Conservation (phyloP, 2,329 filamentous ascomycete species). For the Ilyonectria sp. region DNA sequence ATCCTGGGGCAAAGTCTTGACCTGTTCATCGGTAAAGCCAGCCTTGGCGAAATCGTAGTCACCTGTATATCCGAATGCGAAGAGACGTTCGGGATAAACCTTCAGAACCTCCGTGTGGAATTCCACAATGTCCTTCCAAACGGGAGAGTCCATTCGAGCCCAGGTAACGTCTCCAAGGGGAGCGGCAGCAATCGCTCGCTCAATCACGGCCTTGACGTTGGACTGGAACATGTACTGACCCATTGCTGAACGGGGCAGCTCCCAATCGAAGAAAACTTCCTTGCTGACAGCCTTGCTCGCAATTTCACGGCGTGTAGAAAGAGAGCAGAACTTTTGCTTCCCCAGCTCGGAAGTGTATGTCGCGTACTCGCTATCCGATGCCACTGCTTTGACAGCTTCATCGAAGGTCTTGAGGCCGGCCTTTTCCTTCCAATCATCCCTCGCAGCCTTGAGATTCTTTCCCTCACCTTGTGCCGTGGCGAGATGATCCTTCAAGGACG, state of each 20-base stretch:
- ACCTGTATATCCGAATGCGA: constrained; percentile 57
- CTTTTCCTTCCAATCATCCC: constrained; percentile 51
- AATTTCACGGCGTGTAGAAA: constrained; percentile 33
- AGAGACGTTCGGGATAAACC: constrained; percentile 54
- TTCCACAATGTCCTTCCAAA: constrained; percentile 54
- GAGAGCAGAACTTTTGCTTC: constrained; percentile 28
- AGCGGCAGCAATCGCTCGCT: constrained; percentile 53
- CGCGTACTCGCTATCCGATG: constrained; percentile 46
- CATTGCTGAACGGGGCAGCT: constrained; percentile 51
- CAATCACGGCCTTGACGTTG: constrained; percentile 49
- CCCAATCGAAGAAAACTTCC: constrained; percentile 54
- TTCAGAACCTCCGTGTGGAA: constrained; percentile 55
- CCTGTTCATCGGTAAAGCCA: constrained; percentile 51
- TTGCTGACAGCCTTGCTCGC: constrained; percentile 43
- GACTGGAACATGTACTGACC: constrained; percentile 55
- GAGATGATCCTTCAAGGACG: constrained; percentile 11
- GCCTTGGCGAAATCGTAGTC: constrained; percentile 54
- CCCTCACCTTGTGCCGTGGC: constrained; percentile 39
- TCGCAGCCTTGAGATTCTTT: constrained; percentile 45
- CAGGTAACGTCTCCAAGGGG: constrained; percentile 56
- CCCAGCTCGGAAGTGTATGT: constrained; percentile 38
- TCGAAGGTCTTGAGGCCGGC: constrained; percentile 53
- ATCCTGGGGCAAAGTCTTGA: constrained; percentile 51
- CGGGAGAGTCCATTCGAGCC: constrained; percentile 53
- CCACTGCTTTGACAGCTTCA: constrained; percentile 51